A percentile compares a stretch with the other conserved stretches of the same genome.
phyloP scores from a whole-genome alignment of 164 flowering plant species.

The Chimonanthus salicifolius region DNA sequence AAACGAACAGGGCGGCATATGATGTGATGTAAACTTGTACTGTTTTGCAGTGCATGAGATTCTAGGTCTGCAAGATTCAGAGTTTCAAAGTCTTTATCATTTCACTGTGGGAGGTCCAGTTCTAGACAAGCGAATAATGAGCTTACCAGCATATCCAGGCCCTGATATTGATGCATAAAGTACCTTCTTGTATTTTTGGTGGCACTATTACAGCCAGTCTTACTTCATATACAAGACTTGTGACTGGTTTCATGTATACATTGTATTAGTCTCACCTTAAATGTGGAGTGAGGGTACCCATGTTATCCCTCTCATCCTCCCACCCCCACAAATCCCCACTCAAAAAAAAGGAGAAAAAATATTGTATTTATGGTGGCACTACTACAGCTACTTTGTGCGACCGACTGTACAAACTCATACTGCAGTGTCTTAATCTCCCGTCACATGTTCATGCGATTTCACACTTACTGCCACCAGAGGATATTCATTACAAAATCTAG shows the following conservation, averaged over 20 bases:
- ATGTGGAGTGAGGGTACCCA: no score
- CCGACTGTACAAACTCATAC: neutral
- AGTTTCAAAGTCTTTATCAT: constrained; percentile 89
- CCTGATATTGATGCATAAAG: constrained; percentile 60
- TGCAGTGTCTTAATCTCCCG: neutral
- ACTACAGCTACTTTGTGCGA: neutral
- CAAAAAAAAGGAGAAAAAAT: neutral
- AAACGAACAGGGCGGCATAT: neutral
- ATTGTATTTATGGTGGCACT: neutral
- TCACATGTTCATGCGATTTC: no score
- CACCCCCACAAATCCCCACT: no score
- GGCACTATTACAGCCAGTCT: neutral
- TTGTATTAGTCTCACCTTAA: no score
- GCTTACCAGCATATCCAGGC: constrained; percentile 94
- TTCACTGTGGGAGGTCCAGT: constrained; percentile 89
- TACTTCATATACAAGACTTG: no score
- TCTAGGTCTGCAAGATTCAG: constrained; percentile 63
- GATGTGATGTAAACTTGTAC: neutral
- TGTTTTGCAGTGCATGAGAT: constrained; percentile 67
- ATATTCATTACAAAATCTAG: no score
- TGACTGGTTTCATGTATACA: no score
- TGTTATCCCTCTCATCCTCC: no score
- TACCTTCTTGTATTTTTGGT: neutral
- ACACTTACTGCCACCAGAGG: no score
- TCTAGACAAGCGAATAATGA: constrained; percentile 85